phyloP scores from a whole-genome alignment of 2,329 filamentous ascomycete genomes.

The Alternaria panax region DNA sequence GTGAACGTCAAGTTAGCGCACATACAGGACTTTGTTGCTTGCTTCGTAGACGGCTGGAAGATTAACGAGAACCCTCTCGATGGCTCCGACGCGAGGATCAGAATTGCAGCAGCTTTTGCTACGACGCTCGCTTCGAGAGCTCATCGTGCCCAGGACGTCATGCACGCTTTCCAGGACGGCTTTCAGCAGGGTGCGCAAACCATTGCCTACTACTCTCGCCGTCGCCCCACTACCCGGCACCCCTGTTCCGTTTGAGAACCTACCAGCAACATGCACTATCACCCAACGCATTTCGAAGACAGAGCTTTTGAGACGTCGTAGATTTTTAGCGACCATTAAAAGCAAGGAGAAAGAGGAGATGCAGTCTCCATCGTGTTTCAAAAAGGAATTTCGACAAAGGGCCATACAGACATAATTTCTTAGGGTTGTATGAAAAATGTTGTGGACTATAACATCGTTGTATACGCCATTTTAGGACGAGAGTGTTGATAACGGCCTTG shows the following conservation, averaged over 20 bases:
- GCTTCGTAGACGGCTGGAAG: conserved; percentile 4
- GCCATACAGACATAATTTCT: neutral
- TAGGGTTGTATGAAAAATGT: neutral
- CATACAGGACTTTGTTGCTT: conserved; percentile 8
- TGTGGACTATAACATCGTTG: neutral
- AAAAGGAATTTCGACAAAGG: no score
- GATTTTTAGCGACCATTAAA: no score
- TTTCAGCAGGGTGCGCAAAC: neutral
- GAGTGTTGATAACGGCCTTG: neutral
- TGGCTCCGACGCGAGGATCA: neutral
- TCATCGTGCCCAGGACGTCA: neutral
- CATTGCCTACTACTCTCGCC: neutral
- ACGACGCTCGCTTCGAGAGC: neutral
- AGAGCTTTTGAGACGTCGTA: no score
- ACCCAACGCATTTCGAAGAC: no score
- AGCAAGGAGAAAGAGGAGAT: no score
- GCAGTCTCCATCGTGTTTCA: no score
- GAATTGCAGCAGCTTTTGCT: conserved; percentile 14
- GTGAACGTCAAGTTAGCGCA: neutral
- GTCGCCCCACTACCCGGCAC: no score
- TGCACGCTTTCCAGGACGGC: conserved; percentile 10
- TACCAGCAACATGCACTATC: no score
- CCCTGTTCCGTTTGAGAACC: no score
- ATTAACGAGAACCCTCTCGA: neutral
- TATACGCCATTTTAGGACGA: neutral